Percentiles rank a stretch among this genome's conserved stretches.
These are phyloP conservation scores for Aristolochia californica DNA, from an alignment of 164 flowering plant species.

Conservation along the genomic window DNA sequence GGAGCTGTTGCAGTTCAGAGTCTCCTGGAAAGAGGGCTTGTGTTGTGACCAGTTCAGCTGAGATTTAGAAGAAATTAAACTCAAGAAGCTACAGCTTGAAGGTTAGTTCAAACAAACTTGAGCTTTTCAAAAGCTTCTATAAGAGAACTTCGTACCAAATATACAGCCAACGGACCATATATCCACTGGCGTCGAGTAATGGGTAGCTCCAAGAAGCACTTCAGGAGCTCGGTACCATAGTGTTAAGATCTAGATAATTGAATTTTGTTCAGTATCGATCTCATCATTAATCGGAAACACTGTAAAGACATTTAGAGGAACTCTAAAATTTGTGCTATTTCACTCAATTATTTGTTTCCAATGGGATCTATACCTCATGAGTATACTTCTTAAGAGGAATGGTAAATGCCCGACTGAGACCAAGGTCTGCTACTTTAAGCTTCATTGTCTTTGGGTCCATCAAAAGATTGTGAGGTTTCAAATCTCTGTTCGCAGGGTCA, in stretches of 20 bases:
- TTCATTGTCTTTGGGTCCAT: slow-evolving; percentile 67
- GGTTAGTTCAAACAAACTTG: neutral
- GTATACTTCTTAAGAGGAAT: slow-evolving; percentile 84
- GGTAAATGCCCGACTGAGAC: slow-evolving; percentile 78
- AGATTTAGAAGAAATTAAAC: neutral
- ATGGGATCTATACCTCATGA: slow-evolving; percentile 54
- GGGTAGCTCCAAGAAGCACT: slow-evolving; percentile 32
- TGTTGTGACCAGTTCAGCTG: slow-evolving; percentile 78
- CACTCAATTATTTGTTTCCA: neutral
- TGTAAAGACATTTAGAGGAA: too few species aligned
- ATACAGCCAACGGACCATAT: slow-evolving; percentile 95
- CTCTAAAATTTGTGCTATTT: too few species aligned
- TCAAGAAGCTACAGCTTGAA: neutral
- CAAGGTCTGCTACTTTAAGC: slow-evolving; percentile 94
- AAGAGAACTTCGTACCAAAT: slow-evolving; percentile 39
- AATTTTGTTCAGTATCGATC: neutral
- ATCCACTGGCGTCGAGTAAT: slow-evolving; percentile 59
- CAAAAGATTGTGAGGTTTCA: slow-evolving; percentile 91
- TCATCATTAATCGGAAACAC: neutral
- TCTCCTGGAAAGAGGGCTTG: slow-evolving; percentile 84
- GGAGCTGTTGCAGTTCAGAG: slow-evolving; percentile 88
- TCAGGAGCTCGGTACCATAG: slow-evolving; percentile 33
- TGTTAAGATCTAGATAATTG: slow-evolving; percentile 48
- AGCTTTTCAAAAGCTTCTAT: neutral
- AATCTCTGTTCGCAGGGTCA: slow-evolving; percentile 42